Evolutionary conservation across 257 asterid species (phyloP), one percentile per base, ranked within the genome.

Genomic region (Ehretia macrophylla): DNA sequence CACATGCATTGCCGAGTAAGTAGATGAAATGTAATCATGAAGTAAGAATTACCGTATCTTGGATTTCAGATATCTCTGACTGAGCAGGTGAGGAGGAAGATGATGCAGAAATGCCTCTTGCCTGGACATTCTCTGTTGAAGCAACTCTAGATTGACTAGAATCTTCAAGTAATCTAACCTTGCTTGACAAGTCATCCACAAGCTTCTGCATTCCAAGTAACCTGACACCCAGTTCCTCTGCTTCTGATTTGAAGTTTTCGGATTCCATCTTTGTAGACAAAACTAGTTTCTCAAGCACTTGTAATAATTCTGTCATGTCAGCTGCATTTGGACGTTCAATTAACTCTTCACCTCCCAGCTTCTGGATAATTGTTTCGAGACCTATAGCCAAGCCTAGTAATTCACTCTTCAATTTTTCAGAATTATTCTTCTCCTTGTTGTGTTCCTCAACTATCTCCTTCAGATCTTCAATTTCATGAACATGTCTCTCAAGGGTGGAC

Each of bases 11-110:
- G 35, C 6, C 6, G 6, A 1, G 35, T 27, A 27, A 27, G 35
- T 27, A 27, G 35, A 27, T 27, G 4, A 27, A 27, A 27, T 1
- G 35, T 27, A 27, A 27, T 27, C 35, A 1, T 27, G 35, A 27
- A 27, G 4, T 6, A 27, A 27, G 35, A 27, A 1, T 75, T 86
- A 93, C 99, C 95, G 72, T 56, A 58, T 86, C 97, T 59, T 86
- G 97, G 58, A 85, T 78, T 75, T 93, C 99, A 32, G 97, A 84
- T 78, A 93, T 89, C 90, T 93, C 99, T 51, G 96, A 73, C 65
- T 71, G 81, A 63, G 80, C 18, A 74, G 91, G 68, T 73, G 77
- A 42, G 3, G 16, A 62, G 64, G 86, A 66, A 23, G 85, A 71
- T 62, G 70, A 55, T 61, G 63, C 57, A n/a, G 80, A 75, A 65